Evolutionary conservation across 2,329 filamentous ascomycete genomes (phyloP).

Genomic region (Xylariaceae sp.): DNA sequence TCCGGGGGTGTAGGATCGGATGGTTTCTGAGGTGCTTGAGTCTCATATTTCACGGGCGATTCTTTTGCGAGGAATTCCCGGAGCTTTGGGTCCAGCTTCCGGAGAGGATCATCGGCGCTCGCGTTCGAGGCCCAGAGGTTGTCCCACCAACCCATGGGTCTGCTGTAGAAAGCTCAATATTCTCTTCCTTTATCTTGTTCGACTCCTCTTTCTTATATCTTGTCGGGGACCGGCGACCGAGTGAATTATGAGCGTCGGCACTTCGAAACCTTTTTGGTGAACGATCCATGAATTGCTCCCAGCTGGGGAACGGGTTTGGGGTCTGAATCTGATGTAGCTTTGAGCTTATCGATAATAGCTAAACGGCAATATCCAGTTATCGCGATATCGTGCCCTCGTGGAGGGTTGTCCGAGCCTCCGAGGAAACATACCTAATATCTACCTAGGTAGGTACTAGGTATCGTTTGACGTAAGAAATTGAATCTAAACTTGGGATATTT

Average conservation of each 20-base stretch:
- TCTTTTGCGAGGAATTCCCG: conserved; percentile 82
- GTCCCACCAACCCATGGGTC: conserved; percentile 55
- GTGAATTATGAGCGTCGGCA: not conserved
- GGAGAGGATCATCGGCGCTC: conserved; percentile 58
- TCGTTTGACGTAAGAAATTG: too few species aligned
- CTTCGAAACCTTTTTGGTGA: not conserved
- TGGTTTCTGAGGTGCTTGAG: not conserved
- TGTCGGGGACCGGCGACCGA: not conserved
- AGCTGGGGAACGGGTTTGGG: not conserved
- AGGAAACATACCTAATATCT: too few species aligned
- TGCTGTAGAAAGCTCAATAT: not conserved
- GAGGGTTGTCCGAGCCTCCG: too few species aligned
- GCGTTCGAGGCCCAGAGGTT: conserved; percentile 48
- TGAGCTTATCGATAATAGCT: conserved; percentile 15
- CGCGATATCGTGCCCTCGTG: not conserved
- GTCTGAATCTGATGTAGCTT: not conserved
- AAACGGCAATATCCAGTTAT: conserved; percentile 5
- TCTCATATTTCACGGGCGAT: conserved; percentile 65
- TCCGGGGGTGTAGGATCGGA: not conserved
- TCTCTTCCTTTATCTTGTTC: not conserved
- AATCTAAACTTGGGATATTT: too few species aligned
- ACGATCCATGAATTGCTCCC: not conserved
- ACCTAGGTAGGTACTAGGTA: too few species aligned
- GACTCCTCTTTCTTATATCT: not conserved
- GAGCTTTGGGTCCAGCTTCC: conserved; percentile 75